Evolutionary conservation across 2,329 filamentous ascomycete genomes (phyloP).

Genomic region (Fusarium humuli): DNA sequence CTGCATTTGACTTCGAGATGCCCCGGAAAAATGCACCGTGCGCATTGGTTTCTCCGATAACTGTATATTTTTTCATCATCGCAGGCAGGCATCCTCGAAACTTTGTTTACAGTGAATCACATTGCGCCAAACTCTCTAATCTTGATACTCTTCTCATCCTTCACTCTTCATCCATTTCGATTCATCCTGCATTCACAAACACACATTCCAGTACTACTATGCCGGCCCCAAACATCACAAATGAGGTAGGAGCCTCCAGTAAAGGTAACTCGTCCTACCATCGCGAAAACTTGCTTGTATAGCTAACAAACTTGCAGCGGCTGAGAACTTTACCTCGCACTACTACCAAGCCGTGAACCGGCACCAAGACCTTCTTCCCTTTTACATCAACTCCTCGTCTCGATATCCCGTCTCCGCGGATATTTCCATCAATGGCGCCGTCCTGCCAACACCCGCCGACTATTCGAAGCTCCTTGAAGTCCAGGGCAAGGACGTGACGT

Average conservation of each 20-base stretch:
- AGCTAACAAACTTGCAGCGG: conserved; percentile 61
- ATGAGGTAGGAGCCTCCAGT: conserved; percentile 58
- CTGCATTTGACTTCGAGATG: background rate
- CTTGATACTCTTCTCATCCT: background rate
- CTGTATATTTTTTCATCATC: conserved; percentile 27
- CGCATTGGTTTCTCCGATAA: conserved; percentile 36
- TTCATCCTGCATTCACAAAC: background rate
- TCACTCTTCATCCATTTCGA: background rate
- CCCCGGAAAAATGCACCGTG: conserved; percentile 32
- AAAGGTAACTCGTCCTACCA: conserved; percentile 54
- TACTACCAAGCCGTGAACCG: conserved; percentile 82
- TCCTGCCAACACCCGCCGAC: conserved; percentile 69
- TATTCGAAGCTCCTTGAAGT: conserved; percentile 76
- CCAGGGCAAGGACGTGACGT: conserved; percentile 69
- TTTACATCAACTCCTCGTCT: conserved; percentile 73
- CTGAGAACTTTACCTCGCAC: conserved; percentile 75
- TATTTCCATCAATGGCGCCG: conserved; percentile 84
- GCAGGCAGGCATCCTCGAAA: conserved; percentile 23
- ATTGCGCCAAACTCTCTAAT: conserved; percentile 40
- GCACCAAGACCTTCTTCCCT: conserved; percentile 70
- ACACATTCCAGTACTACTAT: conserved; percentile 39
- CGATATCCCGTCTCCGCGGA: conserved; percentile 68
- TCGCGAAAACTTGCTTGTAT: background rate
- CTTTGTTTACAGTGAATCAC: conserved; percentile 13
- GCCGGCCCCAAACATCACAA: conserved; percentile 55